Base-by-base conservation (phyloP, 495 filamentous ascomycete genomes). In the Lophiostoma macrostomum region DNA sequence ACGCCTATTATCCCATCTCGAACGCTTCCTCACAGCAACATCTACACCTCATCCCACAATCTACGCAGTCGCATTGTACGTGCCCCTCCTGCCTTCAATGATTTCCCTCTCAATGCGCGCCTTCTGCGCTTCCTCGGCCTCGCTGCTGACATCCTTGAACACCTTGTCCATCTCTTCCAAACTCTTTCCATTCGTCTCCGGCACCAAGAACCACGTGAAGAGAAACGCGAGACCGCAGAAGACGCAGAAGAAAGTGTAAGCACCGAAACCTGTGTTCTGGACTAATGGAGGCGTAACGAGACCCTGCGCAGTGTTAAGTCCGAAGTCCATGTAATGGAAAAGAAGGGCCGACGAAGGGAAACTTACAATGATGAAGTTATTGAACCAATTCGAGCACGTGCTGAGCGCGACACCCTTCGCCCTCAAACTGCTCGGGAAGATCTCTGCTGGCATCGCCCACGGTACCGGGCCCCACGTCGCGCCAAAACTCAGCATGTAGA, bases 211-310 rank as follows among this genome's bases (percentile, higher is more conserved):
- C 44, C 57, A 78, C 0, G 75, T 74, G 75, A 77, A 82, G 7
- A 78, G 47, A 13, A 74, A 67, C 3, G 76, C 69, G 3, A 81
- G 67, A 11, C 80, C 38, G 64, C 80, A 82, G 67, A 81, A 82
- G 13, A 76, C 70, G 6, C 76, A 78, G 58, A 81, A 81, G 63
- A 81, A 81, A 5, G 73, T 62, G 46, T 79, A 80, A 1, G 76
- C 70, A 3, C 79, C 79, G 64, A 74, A 81, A 2, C 76, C 75
- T 0, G 76, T 79, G 45, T 75, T 72, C 50, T 79, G 66, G 18
- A 82, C 72, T 0, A 82, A 63, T 3, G 76, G 78, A 1, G 77
- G 77, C 1, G 76, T 79, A 53, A 78, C 75, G 1, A 79, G 64
- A 14, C 74, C 73, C 71, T 74, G 27, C 18, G n/a, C n/a, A n/a